Conservation (phyloP, 192 early-diverging fungal genomes). For the Bifiguratus adelaidae region DNA sequence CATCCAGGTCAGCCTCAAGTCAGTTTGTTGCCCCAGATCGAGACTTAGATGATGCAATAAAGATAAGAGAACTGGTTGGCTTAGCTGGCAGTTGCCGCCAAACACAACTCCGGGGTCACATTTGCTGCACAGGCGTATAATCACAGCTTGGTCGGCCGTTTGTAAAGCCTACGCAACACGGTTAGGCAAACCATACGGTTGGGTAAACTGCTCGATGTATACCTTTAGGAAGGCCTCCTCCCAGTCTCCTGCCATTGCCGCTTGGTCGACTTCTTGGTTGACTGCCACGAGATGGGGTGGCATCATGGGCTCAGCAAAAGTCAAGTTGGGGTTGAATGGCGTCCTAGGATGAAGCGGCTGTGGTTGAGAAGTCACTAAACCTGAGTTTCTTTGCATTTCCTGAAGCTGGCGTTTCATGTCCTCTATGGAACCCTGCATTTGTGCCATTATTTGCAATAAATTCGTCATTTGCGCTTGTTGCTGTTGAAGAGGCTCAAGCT, state of each 20-base stretch:
- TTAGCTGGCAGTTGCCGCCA: conserved; percentile 8
- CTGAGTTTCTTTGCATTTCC: too few relatives aligned
- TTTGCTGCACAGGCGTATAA: conserved; percentile 23
- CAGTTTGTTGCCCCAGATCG: conserved; percentile 4
- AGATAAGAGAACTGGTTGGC: conserved; percentile 30
- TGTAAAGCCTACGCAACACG: conserved; percentile 23
- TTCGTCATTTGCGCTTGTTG: too few relatives aligned
- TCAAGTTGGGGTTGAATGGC: too few relatives aligned
- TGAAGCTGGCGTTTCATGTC: too few relatives aligned
- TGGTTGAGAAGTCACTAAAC: too few relatives aligned
- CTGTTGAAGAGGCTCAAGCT: too few relatives aligned
- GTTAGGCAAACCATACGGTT: conserved; percentile 8
- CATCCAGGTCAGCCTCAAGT: conserved; percentile 7
- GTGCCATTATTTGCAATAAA: too few relatives aligned
- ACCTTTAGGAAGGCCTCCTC: conserved; percentile 19
- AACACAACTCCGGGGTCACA: conserved; percentile 22
- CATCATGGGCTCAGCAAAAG: conserved; percentile 10
- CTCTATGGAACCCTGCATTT: too few relatives aligned
- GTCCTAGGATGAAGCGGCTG: too few relatives aligned
- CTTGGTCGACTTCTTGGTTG: conserved; percentile 5
- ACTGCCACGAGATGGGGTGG: conserved; percentile 20
- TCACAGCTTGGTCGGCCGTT: conserved; percentile 16
- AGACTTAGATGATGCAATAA: conserved; percentile 27
- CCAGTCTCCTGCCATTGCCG: background rate
- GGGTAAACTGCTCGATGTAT: conserved; percentile 2